phyloP scores from a whole-genome alignment of 108 stramenopile genomes.

The Ochromonas danica region DNA sequence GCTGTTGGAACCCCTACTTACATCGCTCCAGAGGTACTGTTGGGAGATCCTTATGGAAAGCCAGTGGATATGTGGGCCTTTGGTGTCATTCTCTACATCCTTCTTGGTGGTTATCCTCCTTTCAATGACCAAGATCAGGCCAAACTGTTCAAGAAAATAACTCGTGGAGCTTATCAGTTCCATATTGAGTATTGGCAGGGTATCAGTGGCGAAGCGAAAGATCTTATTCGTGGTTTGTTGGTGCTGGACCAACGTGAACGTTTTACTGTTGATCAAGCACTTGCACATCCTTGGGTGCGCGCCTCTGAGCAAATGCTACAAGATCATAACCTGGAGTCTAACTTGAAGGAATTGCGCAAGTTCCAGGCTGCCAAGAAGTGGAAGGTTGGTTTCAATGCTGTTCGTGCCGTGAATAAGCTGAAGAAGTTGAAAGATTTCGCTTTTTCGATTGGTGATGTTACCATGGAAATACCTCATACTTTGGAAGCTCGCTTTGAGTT shows the following conservation, averaged over 20 bases:
- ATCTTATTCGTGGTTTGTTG: conserved; percentile 53
- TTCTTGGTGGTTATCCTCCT: conserved; percentile 85
- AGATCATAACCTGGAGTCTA: neutral
- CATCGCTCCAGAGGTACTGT: conserved; percentile 49
- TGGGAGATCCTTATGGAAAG: conserved; percentile 54
- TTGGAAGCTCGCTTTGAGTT: neutral
- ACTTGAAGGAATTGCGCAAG: conserved; percentile 4
- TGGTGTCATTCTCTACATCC: conserved; percentile 91
- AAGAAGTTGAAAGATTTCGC: neutral
- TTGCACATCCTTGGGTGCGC: conserved; percentile 37
- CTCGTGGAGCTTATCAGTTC: conserved; percentile 38
- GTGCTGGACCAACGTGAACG: conserved; percentile 50
- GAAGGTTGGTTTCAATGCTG: neutral
- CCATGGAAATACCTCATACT: no score
- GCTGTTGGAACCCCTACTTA: conserved; percentile 55
- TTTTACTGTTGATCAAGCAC: conserved; percentile 55
- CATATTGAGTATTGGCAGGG: conserved; percentile 46
- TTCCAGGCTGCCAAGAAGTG: neutral
- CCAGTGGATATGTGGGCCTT: conserved; percentile 92
- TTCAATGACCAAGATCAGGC: conserved; percentile 54
- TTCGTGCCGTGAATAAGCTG: neutral
- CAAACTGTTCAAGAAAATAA: conserved; percentile 48
- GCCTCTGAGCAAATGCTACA: neutral
- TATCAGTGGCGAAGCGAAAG: conserved; percentile 53
- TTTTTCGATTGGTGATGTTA: neutral